Percentiles rank a stretch among this genome's conserved stretches.
Conservation (phyloP, 169 alveolate genomes). For the Plasmodium gaboni region DNA sequence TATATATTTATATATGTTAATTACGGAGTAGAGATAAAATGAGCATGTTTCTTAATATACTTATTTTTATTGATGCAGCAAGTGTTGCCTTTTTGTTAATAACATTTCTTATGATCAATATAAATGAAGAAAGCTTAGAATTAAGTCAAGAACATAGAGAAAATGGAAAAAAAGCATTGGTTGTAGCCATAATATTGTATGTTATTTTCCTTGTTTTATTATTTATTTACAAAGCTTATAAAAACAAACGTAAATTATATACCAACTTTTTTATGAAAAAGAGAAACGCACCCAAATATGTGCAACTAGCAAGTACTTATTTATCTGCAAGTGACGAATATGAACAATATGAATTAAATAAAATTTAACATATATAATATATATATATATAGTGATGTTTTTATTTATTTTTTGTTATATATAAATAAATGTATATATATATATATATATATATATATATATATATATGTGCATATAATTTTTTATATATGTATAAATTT, state of each 20-base stretch:
- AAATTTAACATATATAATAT: conserved; percentile 9
- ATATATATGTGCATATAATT: too few species aligned
- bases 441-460: too few species aligned
- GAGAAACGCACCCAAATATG: conserved; percentile 67
- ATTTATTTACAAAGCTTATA: conserved; percentile 67
- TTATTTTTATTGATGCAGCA: conserved; percentile 75
- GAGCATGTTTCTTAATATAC: conserved; percentile 72
- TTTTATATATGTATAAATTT: too few species aligned
- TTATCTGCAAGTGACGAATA: conserved; percentile 61
- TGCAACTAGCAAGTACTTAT: conserved; percentile 61
- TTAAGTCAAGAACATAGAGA: conserved; percentile 63
- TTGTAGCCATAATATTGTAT: conserved; percentile 62
- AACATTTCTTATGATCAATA: conserved; percentile 69
- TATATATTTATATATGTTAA: background rate
- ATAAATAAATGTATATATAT: too few species aligned
- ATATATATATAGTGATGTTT: background rate
- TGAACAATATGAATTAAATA: conserved; percentile 71
- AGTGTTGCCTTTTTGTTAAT: conserved; percentile 72
- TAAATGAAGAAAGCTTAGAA: conserved; percentile 61
- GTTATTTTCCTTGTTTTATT: conserved; percentile 46
- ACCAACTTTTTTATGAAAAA: conserved; percentile 65
- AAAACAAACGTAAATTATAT: conserved; percentile 58
- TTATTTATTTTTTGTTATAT: too few species aligned
- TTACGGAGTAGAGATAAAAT: conserved; percentile 21
- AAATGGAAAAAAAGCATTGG: conserved; percentile 74